Base-by-base conservation (phyloP, 768 basidiomycete species). In the Tricholoma saponaceum region DNA sequence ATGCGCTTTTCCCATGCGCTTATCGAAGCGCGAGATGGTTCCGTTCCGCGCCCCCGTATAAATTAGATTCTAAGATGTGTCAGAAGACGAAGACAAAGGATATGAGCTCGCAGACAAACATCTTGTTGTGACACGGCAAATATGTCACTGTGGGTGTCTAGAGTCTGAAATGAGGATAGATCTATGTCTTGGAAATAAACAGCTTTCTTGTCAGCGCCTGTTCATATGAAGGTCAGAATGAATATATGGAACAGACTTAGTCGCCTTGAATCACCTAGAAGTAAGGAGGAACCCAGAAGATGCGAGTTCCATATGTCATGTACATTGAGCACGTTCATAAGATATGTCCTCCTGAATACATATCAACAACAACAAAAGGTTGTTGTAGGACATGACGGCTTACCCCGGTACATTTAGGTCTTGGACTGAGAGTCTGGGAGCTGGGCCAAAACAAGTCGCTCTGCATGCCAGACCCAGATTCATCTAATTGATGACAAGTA, bases 11-110 rank as follows among this genome's bases (percentile, higher is more conserved):
- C 66, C 64, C 44, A 75, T 58, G 28, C 85, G 83, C 46, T 75
- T 72, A 67, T 89, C 88, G 60, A 86, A 87, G 20, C 81, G 75
- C 39, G 75, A 67, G 52, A 89, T 75, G 3, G 71, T 63, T 26
- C 87, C 88, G 59, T 81, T 86, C n/a, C 88, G 79, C 28, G 80
- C 72, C 12, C 85, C 85, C 0, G 83, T 70, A 58, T 83, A 84
- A 16, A 86, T 68, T 5, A 78, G 62, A 51, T 76, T 69, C 85
- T 87, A 59, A 8, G 35, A 56, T 28, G 52, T 54, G 37, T 37
- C 23, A 46, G 26, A 8, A 54, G 39, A 51, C 25, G 20, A 46
- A 25, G 43, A 33, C 4, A 46, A 41, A 41, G 44, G 52, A 41
- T 12, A 33, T 49, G 47, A 8, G 14, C 30, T n/a, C 13, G 22